Conservation (phyloP, 768 basidiomycete species). For the Podaxis rugospora region DNA sequence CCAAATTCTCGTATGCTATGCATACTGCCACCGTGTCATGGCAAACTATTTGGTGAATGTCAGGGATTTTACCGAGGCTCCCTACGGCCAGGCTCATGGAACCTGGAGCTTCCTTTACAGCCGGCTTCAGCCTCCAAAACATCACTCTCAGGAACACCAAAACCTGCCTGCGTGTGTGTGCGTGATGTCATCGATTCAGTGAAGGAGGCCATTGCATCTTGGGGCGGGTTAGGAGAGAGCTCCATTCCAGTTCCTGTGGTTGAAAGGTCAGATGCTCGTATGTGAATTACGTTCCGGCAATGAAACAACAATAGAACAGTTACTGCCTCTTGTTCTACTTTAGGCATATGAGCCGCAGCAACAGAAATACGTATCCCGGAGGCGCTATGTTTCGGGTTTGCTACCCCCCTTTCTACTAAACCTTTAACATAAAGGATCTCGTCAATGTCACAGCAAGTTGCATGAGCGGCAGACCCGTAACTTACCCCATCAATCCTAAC, state of each 20-base stretch:
- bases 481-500: too few relatives aligned
- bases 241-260: background rate
- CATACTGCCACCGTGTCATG: background rate
- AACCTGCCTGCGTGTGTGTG: background rate
- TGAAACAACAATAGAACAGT: background rate
- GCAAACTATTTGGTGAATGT: background rate
- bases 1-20: background rate
- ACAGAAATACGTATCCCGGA: background rate
- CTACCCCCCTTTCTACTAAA: too few relatives aligned
- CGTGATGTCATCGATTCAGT: background rate
- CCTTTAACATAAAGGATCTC: too few relatives aligned
- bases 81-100: background rate
- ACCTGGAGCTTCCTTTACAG: background rate
- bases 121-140: background rate
- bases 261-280: background rate
- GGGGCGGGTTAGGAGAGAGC: background rate
- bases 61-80: background rate
- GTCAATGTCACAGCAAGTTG: too few relatives aligned
- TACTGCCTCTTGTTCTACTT: background rate
- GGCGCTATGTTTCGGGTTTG: background rate
- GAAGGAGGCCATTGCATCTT: background rate
- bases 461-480: too few relatives aligned
- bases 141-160: background rate
- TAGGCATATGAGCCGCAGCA: background rate
- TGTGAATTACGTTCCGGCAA: background rate